Base-by-base conservation (phyloP, 331 rosid species). In the Cydonia oblonga region DNA sequence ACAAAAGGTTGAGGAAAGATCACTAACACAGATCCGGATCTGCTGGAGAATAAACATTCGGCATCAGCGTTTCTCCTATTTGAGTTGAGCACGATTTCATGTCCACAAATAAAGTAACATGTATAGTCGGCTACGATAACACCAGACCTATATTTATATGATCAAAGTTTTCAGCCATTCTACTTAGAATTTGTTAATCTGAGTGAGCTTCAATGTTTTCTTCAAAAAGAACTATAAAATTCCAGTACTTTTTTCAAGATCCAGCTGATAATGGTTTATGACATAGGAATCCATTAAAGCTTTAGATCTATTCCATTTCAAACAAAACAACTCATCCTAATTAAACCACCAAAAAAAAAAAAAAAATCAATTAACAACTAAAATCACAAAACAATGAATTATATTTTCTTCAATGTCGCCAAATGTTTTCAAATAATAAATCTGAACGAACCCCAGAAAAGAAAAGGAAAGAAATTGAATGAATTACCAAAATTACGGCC, bases 401-500 rank as follows among this genome's bases (percentile, higher is more conserved):
- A 80, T 42, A 74, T 38, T 64, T 64, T 28, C 51, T 63, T 49
- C 66, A 73, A 18, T 46, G 16, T 26, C 33, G 56, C 28, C 33
- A 70, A 38, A 71, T 40, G 24, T 23, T n/a, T 29, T 75, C 60
- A 62, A 35, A 58, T 33, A 24, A 35, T 69, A 71, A 78, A 64
- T 74, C 78, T 29, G 25, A 77, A 59, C 59, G 3, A 64, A 6
- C 66, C 23, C 49, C 54, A 49, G 73, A 76, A 77, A 66, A 58
- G 53, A 10, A 49, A 28, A 46, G 44, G 28, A 71, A 32, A 26
- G 7, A 28, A 54, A 29, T 3, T 6, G 63, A 35, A 20, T 22
- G 29, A 9, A 20, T 73, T 89, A 93, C 98, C 98, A 30, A 93
- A 93, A 83, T 93, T 93, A 46, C 98, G 91, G 65, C 98, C 98